Conservation (phyloP, 257 asterid genomes). For the Eucommia ulmoides region DNA sequence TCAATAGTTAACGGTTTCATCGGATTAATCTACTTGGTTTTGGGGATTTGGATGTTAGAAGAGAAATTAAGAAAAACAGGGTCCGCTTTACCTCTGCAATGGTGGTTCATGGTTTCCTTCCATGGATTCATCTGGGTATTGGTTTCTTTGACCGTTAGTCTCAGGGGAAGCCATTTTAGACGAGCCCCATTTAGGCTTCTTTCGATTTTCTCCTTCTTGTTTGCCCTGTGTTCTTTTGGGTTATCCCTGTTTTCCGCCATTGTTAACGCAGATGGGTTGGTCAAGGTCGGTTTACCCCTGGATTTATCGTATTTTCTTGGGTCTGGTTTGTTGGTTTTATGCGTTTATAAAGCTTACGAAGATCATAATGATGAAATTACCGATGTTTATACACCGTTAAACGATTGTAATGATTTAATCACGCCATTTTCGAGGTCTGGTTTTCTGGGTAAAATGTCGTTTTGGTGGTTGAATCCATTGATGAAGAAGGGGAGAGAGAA, state of each 20-base stretch:
- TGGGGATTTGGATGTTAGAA: constrained; percentile 57
- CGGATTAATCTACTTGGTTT: constrained; percentile 30
- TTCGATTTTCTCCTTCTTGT: constrained; percentile 40
- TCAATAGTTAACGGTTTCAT: constrained; percentile 46
- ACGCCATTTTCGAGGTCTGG: constrained; percentile 58
- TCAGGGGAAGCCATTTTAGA: constrained; percentile 40
- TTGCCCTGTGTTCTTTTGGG: constrained; percentile 40
- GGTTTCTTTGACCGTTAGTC: constrained; percentile 43
- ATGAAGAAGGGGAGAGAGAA: constrained; percentile 66
- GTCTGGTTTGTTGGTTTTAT: constrained; percentile 44
- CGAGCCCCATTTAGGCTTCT: constrained; percentile 42
- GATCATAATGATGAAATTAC: constrained; percentile 15
- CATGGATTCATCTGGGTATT: constrained; percentile 68
- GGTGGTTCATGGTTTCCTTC: constrained; percentile 44
- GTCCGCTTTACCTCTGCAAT: constrained; percentile 34
- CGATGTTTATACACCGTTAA: constrained; percentile 45
- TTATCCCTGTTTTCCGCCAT: constrained; percentile 30
- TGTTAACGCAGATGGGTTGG: constrained; percentile 17
- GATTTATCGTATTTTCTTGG: constrained; percentile 46
- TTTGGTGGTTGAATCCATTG: constrained; percentile 90
- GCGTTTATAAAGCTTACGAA: constrained; percentile 15
- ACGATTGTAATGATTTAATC: constrained; percentile 15
- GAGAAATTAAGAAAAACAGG: constrained; percentile 27
- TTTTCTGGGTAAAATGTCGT: constrained; percentile 37
- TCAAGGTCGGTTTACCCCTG: constrained; percentile 25